A percentile compares a stretch with the other conserved stretches of the same genome.
These are phyloP conservation scores for Xylona heveae DNA, from an alignment of 495 filamentous ascomycete species.

Conservation along the genomic window DNA sequence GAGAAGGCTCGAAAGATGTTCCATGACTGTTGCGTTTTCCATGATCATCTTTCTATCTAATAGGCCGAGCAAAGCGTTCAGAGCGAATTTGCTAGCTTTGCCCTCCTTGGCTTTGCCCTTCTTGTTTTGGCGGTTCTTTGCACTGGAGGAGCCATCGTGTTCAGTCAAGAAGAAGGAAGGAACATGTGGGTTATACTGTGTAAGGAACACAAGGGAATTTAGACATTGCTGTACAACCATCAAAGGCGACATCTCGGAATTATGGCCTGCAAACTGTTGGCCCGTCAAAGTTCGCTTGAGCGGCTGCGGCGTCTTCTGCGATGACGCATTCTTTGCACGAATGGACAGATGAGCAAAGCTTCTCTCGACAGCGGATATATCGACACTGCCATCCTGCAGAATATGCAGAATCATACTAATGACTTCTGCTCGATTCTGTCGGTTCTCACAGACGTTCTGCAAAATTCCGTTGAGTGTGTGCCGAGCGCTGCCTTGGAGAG, in stretches of 20 bases:
- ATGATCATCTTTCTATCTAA: conserved; percentile 83
- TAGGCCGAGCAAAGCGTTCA: conserved; percentile 75
- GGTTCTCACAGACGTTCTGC: conserved; percentile 75
- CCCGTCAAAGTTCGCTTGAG: conserved; percentile 47
- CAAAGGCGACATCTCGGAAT: conserved; percentile 68
- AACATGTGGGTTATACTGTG: conserved; percentile 62
- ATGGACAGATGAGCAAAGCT: conserved; percentile 86
- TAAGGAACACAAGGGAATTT: conserved; percentile 55
- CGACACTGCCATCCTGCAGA: conserved; percentile 85
- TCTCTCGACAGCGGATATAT: conserved; percentile 81
- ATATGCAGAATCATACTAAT: conserved; percentile 83
- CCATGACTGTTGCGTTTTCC: conserved; percentile 90
- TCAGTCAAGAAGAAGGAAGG: conserved; percentile 89
- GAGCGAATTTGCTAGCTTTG: conserved; percentile 68
- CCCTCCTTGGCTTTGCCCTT: conserved; percentile 74
- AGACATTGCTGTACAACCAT: conserved; percentile 94
- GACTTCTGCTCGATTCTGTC: conserved; percentile 86
- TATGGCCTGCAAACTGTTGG: conserved; percentile 25
- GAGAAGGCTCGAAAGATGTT: conserved; percentile 67
- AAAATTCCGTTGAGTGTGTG: conserved; percentile 68
- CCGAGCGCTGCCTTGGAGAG: conserved; percentile 64
- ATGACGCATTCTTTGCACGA: conserved; percentile 59
- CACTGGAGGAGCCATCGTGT: conserved; percentile 52
- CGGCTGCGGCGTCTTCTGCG: conserved; percentile 58
- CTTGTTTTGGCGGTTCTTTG: conserved; percentile 56